Base-by-base conservation (phyloP, 306 rosid species). In the Citrullus amarus region DNA sequence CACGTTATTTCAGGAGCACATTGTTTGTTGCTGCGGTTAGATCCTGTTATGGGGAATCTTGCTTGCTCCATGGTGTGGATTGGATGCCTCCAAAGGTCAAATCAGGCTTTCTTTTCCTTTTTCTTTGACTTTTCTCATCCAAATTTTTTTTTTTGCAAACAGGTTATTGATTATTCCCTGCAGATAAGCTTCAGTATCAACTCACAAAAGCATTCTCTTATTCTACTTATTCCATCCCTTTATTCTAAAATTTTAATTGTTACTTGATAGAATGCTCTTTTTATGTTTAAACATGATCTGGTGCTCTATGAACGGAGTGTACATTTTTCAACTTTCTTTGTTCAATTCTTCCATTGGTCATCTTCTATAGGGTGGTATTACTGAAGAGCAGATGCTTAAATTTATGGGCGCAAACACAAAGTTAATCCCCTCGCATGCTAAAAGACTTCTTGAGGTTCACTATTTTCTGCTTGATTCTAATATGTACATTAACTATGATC, bases 11-110 rank as follows among this genome's bases (percentile, higher is more conserved):
- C 87, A 88, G 97, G 88, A 95, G 97, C 86, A 95, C 98, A 0
- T 79, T 95, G 85, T 92, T 95, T 85, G 98, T 89, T 82, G 93
- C 97, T 72, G 97, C 91, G 1, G 98, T 95, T 80, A 88, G 98
- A 88, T 87, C 98, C 25, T 92, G 96, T 79, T 91, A 92, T 84
- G 89, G 90, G n/a, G 98, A 95, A 79, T 91, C 97, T 77, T 89
- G 89, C 85, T 84, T 95, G 90, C 97, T 95, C 84, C 98, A 95
- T 62, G 98, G 98, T 72, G 90, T 85, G 73, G 93, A 95, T 14
- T 92, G 98, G 98, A 92, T 92, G 97, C 83, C 98, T 20, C 98
- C 97, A 34, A 95, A 95, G 96, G 98, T 92, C 65, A 81, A 86
- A 69, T 77, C 63, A 32, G 9, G 54, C 46, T 79, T 61, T 14